Base-by-base conservation (phyloP, 345 rosid species). In the Eutrema japonicum region DNA sequence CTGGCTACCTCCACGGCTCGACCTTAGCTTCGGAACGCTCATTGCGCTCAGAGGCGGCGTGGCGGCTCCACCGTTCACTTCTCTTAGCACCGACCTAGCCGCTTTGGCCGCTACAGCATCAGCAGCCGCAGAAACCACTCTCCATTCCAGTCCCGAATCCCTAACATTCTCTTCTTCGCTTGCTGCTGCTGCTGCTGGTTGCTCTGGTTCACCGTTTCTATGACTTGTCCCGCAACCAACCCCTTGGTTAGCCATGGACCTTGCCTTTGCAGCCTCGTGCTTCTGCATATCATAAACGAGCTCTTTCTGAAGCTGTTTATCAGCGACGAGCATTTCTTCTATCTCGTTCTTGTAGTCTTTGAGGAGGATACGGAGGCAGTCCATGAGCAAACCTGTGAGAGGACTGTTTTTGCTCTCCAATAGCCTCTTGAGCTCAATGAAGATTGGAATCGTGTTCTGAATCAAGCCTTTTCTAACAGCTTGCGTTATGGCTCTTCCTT, bases 341-440 rank as follows among this genome's bases (percentile, higher is more conserved):
- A 94, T 89, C 88, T 91, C 98, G 35, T 81, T 92, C 76, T 88
- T 94, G 84, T 89, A 94, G 82, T 94, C 98, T 80, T 91, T 91
- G 76, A 94, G 92, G 49, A 91, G 88, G 65, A 82, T 78, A 22
- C 96, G 84, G 49, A 94, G 89, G 68, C 98, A 94, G 66, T 89
- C 98, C 96, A 89, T 91, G 67, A 94, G 96, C 14, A 92, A 86
- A 33, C 98, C 98, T 3, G 84, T 87, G 65, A 94, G 93, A 37
- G 93, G 88, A 77, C 96, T 94, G 86, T 91, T 88, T 80, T 87
- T 94, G 88, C 89, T 85, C 82, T 94, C 97, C 22, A 94, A 67
- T 8, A 91, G 87, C 60, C 96, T 85, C 81, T 91, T 94, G 18
- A 94, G 89, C 85, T 94, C 98, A 36, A 91, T 89, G 73, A 94